Base-by-base conservation (phyloP, 2,329 filamentous ascomycete species). In the Aspergillus neotritici region DNA sequence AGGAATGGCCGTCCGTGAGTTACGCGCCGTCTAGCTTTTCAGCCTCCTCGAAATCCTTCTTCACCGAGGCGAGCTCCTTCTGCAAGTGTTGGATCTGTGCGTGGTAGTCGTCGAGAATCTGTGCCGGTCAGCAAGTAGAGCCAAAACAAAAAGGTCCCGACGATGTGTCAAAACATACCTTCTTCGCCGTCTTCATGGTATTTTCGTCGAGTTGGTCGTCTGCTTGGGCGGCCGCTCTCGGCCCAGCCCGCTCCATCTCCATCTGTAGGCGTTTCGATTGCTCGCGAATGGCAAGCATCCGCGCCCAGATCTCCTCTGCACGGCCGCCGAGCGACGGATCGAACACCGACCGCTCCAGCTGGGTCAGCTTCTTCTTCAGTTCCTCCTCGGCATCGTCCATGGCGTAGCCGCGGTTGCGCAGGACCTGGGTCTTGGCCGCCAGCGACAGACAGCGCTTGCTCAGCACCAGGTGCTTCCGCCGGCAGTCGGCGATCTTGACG, bases 301-400 rank as follows among this genome's bases (percentile, higher is more conserved):
- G 69, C 25, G 80, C 80, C 80, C 80, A 84, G 43, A 83, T 79
- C 62, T 83, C 80, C 58, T 84, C 80, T 46, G 77, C 76, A 15
- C 79, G 67, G 4, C 78, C 80, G 34, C 72, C 73, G 36, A 83
- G 68, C 4, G 75, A 73, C 0, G 80, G 79, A 54, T 84, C 80
- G 40, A 79, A 77, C 2, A 80, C 76, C 38, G 71, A 70, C 40
- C 73, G 73, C 59, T 82, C 77, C 37, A 84, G 64, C 45, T 71
- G 69, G n/a, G 73, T 54, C 37, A 84, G 66, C 57, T 80, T 80
- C 64, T 78, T 78, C 64, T 79, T 79, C 43, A 84, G 56, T 49
- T 78, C 77, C 59, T 83, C 80, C 60, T 84, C 80, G 3, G 74
- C 72, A 42, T 76, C 74, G 49, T 83, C 80, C 71, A 84, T 79